These are phyloP conservation scores for Grigorovia jiainica DNA, from an alignment of 805 yeast genomes.

Conservation along the genomic window DNA sequence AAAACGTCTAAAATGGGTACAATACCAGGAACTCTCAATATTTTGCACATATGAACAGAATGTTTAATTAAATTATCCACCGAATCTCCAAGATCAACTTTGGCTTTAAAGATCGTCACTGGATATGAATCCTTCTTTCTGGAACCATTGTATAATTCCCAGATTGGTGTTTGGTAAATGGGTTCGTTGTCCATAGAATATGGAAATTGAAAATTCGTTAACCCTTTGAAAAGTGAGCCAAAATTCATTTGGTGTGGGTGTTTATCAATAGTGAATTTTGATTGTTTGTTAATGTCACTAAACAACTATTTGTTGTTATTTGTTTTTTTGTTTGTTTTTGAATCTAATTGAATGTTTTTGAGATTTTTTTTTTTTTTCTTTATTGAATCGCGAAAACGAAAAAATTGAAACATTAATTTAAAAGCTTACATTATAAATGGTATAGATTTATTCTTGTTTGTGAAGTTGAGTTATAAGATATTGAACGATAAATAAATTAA, in stretches of 20 bases:
- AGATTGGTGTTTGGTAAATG: conserved; percentile 15
- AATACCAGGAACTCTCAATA: conserved; percentile 26
- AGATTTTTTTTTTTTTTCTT: too few relatives aligned
- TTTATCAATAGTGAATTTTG: too few relatives aligned
- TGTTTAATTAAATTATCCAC: conserved; percentile 14
- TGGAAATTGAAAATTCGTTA: conserved; percentile 27
- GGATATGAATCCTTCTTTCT: conserved; percentile 22
- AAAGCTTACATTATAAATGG: too few relatives aligned
- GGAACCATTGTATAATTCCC: conserved; percentile 22
- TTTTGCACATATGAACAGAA: conserved; percentile 19
- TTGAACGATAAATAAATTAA: too few relatives aligned
- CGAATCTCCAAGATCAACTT: neutral
- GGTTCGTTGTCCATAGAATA: conserved; percentile 19
- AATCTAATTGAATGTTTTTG: too few relatives aligned
- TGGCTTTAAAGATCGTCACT: conserved; percentile 22
- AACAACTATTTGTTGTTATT: too few relatives aligned
- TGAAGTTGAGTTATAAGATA: too few relatives aligned
- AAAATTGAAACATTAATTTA: too few relatives aligned
- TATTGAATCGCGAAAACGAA: too few relatives aligned
- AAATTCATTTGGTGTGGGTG: conserved; percentile 19
- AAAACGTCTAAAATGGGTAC: conserved; percentile 21
- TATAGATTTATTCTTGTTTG: too few relatives aligned
- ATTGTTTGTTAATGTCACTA: neutral
- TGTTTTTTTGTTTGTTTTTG: too few relatives aligned
- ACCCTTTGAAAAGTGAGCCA: conserved; percentile 21